Evolutionary conservation across 2,329 filamentous ascomycete species (phyloP).

Genomic region (Drechslerella coelobrocha): DNA sequence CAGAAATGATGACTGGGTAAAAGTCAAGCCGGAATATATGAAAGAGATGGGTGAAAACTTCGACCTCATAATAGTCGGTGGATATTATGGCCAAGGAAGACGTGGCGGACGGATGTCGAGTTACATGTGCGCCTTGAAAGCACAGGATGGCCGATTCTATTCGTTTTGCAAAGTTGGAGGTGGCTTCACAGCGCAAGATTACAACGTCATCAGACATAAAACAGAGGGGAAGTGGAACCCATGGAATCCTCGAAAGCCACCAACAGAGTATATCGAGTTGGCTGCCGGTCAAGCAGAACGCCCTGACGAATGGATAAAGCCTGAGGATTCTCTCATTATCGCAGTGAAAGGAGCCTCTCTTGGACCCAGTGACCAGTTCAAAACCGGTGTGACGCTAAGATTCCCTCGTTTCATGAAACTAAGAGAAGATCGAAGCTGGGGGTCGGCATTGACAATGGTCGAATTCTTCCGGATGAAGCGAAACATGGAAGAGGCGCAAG

Average conservation of each 20-base stretch:
- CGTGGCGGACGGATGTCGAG: conserved; percentile 83
- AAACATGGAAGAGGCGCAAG: conserved; percentile 72
- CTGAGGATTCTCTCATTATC: conserved; percentile 83
- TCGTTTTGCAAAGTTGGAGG: conserved; percentile 99
- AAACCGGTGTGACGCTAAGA: conserved; percentile 76
- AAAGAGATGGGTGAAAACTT: conserved; percentile 91
- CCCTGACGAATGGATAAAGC: conserved; percentile 92
- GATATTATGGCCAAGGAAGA: conserved; percentile 87
- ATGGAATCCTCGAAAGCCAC: conserved; percentile 80
- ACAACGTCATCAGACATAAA: conserved; percentile 77
- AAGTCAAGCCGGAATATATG: conserved; percentile 99
- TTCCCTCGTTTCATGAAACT: conserved; percentile 89
- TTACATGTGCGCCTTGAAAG: conserved; percentile 84
- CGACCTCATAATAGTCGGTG: conserved; percentile 87
- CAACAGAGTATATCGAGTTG: conserved; percentile 78
- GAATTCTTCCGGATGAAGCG: conserved; percentile 75
- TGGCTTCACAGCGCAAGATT: conserved; percentile 84
- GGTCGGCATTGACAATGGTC: conserved; percentile 75
- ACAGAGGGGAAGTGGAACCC: conserved; percentile 91
- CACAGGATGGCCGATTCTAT: conserved; percentile 67
- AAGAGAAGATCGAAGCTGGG: conserved; percentile 83
- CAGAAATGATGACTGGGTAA: conserved; percentile 95
- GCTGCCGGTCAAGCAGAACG: conserved; percentile 78
- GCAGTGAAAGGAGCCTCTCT: conserved; percentile 87
- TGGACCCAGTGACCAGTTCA: conserved; percentile 76